Percentiles rank a stretch among this genome's conserved stretches.
Evolutionary conservation across 2,329 filamentous ascomycete genomes (phyloP).

Genomic region (Chaetomiaceae sp.): DNA sequence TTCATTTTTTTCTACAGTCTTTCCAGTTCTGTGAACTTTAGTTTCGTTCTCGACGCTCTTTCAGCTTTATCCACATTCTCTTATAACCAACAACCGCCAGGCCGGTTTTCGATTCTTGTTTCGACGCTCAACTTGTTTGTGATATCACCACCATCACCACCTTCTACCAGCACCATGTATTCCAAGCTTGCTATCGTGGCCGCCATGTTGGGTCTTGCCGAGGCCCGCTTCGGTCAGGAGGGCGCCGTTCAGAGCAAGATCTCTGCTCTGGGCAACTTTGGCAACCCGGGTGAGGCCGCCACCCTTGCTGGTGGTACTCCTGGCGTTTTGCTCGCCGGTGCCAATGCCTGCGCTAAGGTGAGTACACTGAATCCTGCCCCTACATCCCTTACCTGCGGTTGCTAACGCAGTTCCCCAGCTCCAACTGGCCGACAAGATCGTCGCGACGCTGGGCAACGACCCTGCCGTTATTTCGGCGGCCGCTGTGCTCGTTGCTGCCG

Average conservation of each 20-base stretch:
- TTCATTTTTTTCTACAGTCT: constrained; percentile 19
- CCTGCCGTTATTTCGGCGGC: constrained; percentile 56
- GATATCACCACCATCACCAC: constrained; percentile 1
- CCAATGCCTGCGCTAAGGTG: constrained; percentile 62
- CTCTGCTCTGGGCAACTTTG: constrained; percentile 47
- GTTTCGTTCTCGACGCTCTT: constrained; percentile 25
- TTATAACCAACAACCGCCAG: constrained; percentile 13
- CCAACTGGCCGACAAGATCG: constrained; percentile 58
- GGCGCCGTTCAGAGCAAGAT: constrained; percentile 53
- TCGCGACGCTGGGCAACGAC: constrained; percentile 55
- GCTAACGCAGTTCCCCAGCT: constrained; percentile 42
- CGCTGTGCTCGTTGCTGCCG: constrained; percentile 59
- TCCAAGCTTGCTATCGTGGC: constrained; percentile 22
- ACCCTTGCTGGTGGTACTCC: constrained; percentile 61
- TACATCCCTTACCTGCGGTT: neutral
- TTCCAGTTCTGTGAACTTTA: constrained; percentile 30
- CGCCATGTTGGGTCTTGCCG: constrained; percentile 39
- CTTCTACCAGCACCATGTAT: constrained; percentile 22
- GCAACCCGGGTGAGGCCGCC: constrained; percentile 54
- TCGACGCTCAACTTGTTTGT: constrained; percentile 11
- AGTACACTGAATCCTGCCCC: neutral
- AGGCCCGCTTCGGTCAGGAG: constrained; percentile 61
- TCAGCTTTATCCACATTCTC: constrained; percentile 12
- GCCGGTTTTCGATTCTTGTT: constrained; percentile 17
- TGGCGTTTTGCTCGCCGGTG: constrained; percentile 57